Evolutionary conservation across 495 filamentous ascomycete genomes (phyloP), one percentile per base, ranked within the genome.

Genomic region (Umbilicaria muhlenbergii): DNA sequence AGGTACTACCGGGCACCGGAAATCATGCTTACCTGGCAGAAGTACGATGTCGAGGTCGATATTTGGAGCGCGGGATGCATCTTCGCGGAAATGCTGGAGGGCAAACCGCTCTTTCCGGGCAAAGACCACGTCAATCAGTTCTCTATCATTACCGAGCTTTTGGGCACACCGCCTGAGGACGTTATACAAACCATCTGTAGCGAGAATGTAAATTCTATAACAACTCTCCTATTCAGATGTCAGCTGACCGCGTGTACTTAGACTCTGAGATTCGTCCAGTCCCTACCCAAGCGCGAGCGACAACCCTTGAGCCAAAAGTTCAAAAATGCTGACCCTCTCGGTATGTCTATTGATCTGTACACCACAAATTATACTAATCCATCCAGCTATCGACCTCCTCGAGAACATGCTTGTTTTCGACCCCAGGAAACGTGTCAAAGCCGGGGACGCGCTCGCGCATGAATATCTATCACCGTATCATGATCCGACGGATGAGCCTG

Each of bases 21-120:
- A 64, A 98, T 98, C 58, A 98, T 98, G 91, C 86, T 98, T 54
- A 98, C 91, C 36, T 98, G 91, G 91, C 91, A 98, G 63, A 98
- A 96, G 66, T 98, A 98, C 64, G 91, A 98, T 54, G 85, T 95
- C 36, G 92, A 96, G 68, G 91, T 98, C 40, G 91, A 98, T 62
- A 94, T 98, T 55, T 98, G 91, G 91, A 95, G 89, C 57, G 89
- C 92, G 10, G 91, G 89, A 43, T 98, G 91, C 65, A 98, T 98
- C 54, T 98, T 98, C 57, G 91, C 91, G 38, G 91, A 98, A 64
- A 98, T 98, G 91, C 68, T 98, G 48, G 88, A 96, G 66, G 92
- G 92, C 47, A 96, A 96, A 68, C 91, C 91, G 32, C 68, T 98
- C 4, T 98, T 98, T 73, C 91, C 92, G 1, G 91, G 91, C 59